Conservation (phyloP, 345 rosid species). For the Pistacia atlantica region DNA sequence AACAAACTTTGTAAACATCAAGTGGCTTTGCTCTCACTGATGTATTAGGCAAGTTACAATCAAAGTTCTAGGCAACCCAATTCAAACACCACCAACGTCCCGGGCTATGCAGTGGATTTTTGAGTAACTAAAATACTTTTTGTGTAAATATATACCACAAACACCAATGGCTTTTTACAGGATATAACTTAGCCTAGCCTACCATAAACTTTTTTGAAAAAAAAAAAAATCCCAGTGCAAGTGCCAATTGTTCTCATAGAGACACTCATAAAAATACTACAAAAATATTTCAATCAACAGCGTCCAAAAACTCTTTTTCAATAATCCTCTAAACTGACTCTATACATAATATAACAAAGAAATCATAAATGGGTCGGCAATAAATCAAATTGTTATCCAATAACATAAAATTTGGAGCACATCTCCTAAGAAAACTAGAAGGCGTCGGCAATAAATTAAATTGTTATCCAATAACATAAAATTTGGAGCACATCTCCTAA, state of each 20-base stretch:
- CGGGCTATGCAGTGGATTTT: neutral
- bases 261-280: neutral
- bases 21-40: neutral
- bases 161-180: neutral
- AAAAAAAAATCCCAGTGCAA: too few relatives aligned
- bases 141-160: neutral
- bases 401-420: conserved; percentile 9
- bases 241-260: neutral
- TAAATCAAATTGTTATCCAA: neutral
- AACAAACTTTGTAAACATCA: neutral
- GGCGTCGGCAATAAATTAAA: neutral
- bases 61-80: too few relatives aligned
- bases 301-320: neutral
- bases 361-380: neutral
- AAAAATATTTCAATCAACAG: neutral
- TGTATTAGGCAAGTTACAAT: neutral
- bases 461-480: conserved; percentile 5
- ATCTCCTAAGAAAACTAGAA: conserved; percentile 1
- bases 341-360: neutral
- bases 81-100: neutral
- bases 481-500: conserved; percentile 10
- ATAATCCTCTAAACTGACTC: neutral
- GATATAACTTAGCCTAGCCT: neutral
- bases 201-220: neutral
- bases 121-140: neutral